Evolutionary conservation across 2,329 filamentous ascomycete species (phyloP).

Genomic region (Aspergillus uvarum): DNA sequence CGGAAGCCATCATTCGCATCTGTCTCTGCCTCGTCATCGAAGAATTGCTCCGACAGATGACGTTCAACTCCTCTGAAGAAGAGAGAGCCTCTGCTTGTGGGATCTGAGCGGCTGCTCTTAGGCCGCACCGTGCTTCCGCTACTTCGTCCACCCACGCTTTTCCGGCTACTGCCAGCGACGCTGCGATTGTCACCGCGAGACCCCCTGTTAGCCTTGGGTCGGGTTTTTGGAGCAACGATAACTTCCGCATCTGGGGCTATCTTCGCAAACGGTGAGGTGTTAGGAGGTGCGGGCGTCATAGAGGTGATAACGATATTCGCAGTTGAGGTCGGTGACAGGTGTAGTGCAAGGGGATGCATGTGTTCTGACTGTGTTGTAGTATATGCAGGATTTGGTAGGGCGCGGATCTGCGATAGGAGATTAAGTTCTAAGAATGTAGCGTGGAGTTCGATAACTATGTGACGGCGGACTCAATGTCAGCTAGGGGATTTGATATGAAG

Average conservation of each 20-base stretch:
- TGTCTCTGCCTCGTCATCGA: constrained; percentile 64
- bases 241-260: constrained; percentile 93
- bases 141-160: constrained; percentile 69
- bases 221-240: constrained; percentile 90
- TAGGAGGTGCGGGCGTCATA: constrained; percentile 70
- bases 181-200: constrained; percentile 73
- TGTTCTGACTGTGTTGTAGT: constrained; percentile 53
- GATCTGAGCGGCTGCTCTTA: constrained; percentile 61
- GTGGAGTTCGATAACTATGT: constrained; percentile 82
- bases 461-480: constrained; percentile 7
- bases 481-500: background rate
- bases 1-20: constrained; percentile 61
- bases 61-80: constrained; percentile 81
- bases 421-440: constrained; percentile 95
- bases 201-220: constrained; percentile 65
- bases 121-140: constrained; percentile 67
- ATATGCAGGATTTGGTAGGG: constrained; percentile 80
- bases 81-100: constrained; percentile 53
- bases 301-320: constrained; percentile 86
- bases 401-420: constrained; percentile 86
- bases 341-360: constrained; percentile 80
- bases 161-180: constrained; percentile 74
- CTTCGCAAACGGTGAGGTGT: constrained; percentile 78
- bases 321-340: constrained; percentile 91
- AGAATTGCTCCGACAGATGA: constrained; percentile 69